Evolutionary conservation across 2,329 filamentous ascomycete genomes (phyloP).

Genomic region (Paecilomyces formosus): DNA sequence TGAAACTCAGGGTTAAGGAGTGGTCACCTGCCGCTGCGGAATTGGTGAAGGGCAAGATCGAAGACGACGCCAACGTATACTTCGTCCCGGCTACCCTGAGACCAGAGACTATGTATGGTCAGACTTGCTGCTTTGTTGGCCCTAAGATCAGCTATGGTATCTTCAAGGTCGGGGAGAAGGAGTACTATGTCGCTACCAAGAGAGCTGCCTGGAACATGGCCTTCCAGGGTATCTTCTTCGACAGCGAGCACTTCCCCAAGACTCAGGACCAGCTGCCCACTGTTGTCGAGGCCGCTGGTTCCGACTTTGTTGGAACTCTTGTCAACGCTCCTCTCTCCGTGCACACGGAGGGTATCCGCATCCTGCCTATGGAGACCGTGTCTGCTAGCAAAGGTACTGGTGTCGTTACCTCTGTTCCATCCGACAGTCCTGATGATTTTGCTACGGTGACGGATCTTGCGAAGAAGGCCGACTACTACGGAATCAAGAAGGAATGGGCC

Average conservation of each 20-base stretch:
- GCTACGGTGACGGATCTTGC: conserved; percentile 78
- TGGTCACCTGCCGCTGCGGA: conserved; percentile 74
- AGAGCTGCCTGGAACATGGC: conserved; percentile 90
- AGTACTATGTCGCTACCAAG: conserved; percentile 79
- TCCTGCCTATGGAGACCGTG: conserved; percentile 92
- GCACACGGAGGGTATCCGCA: conserved; percentile 74
- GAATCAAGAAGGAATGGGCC: conserved; percentile 94
- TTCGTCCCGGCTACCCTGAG: conserved; percentile 87
- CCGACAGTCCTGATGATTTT: conserved; percentile 92
- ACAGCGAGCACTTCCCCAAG: conserved; percentile 36
- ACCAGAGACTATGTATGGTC: conserved; percentile 98
- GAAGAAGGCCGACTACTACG: conserved; percentile 95
- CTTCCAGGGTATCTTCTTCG: conserved; percentile 77
- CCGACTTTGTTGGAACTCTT: conserved; percentile 77
- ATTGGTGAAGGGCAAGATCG: conserved; percentile 67
- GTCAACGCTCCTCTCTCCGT: conserved; percentile 83
- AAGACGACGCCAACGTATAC: conserved; percentile 71
- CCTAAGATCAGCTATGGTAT: conserved; percentile 85
- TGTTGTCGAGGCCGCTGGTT: conserved; percentile 66
- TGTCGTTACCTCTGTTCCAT: conserved; percentile 92
- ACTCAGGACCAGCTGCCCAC: conserved; percentile 67
- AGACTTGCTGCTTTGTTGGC: conserved; percentile 91
- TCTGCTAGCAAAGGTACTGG: conserved; percentile 91
- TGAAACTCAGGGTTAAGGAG: conserved; percentile 86
- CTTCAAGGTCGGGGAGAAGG: conserved; percentile 68